Percentiles rank a stretch among this genome's conserved stretches.
Conservation (phyloP, 2,329 filamentous ascomycete genomes). For the Hymenoscyphus salicellus region DNA sequence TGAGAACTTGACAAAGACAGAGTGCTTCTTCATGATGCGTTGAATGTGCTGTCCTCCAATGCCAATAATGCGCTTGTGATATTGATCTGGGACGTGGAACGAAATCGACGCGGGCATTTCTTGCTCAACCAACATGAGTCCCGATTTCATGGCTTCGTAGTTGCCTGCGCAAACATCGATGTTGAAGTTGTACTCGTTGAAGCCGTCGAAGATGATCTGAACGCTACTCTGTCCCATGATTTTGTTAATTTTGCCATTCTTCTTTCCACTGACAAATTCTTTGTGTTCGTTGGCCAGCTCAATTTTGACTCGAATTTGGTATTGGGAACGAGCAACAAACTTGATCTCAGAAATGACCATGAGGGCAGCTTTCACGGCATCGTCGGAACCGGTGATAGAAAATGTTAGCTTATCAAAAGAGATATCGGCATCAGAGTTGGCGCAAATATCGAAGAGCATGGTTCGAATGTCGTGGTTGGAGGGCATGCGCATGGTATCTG, state of each 20-base stretch:
- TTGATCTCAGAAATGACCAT: constrained; percentile 88
- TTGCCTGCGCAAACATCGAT: constrained; percentile 92
- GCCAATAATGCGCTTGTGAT: constrained; percentile 98
- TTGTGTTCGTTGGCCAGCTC: constrained; percentile 99
- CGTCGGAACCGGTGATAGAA: constrained; percentile 90
- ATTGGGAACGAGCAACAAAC: constrained; percentile 81
- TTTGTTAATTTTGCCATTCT: constrained; percentile 99
- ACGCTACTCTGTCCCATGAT: constrained; percentile 99
- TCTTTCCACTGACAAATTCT: constrained; percentile 98
- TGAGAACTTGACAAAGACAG: constrained; percentile 98
- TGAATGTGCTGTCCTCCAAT: constrained; percentile 98
- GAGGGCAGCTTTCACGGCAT: constrained; percentile 92
- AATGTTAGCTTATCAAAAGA: constrained; percentile 94
- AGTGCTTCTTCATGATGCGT: constrained; percentile 99
- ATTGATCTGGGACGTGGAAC: constrained; percentile 98
- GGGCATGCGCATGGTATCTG: constrained; percentile 61
- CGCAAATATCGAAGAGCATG: constrained; percentile 95
- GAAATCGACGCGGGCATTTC: constrained; percentile 99
- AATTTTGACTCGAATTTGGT: constrained; percentile 95
- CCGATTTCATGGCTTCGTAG: constrained; percentile 93
- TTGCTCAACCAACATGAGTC: constrained; percentile 88
- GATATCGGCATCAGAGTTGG: constrained; percentile 91
- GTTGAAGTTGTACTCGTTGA: constrained; percentile 99
- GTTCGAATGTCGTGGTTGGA: constrained; percentile 69
- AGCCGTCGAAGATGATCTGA: constrained; percentile 97